Conservation (phyloP, 1,284 basidiomycete genomes). For the Trichosporon sp. region DNA sequence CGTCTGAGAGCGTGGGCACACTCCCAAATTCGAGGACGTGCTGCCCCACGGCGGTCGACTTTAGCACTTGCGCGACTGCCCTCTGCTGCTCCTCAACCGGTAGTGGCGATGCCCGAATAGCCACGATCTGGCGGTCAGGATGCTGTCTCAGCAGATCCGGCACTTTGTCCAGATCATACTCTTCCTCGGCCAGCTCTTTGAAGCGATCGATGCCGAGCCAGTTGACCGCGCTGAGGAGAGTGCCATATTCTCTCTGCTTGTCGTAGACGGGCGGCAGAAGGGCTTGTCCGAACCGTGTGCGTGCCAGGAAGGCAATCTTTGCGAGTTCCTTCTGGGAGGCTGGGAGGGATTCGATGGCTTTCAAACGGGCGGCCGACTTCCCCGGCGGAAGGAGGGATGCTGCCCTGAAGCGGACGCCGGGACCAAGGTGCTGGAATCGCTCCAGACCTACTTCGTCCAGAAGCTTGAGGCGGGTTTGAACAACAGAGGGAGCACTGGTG, state of each 20-base stretch:
- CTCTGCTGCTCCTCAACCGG: neutral
- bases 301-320: neutral
- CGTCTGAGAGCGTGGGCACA: neutral
- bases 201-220: neutral
- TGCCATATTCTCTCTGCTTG: slow-evolving; percentile 5
- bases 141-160: neutral
- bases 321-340: neutral
- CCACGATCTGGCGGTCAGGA: neutral
- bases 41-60: neutral
- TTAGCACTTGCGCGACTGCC: neutral
- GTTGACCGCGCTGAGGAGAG: neutral
- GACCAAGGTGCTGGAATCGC: neutral
- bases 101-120: neutral
- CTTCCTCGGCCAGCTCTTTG: neutral
- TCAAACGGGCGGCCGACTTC: neutral
- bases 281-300: neutral
- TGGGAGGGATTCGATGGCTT: neutral
- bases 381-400: neutral
- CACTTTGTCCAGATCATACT: neutral
- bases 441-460: neutral
- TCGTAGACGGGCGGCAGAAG: neutral
- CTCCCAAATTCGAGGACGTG: neutral
- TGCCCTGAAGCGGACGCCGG: neutral
- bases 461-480: neutral
- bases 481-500: neutral